phyloP scores from a whole-genome alignment of 1,139 yeast genomes.

The Ashbya aceris region DNA sequence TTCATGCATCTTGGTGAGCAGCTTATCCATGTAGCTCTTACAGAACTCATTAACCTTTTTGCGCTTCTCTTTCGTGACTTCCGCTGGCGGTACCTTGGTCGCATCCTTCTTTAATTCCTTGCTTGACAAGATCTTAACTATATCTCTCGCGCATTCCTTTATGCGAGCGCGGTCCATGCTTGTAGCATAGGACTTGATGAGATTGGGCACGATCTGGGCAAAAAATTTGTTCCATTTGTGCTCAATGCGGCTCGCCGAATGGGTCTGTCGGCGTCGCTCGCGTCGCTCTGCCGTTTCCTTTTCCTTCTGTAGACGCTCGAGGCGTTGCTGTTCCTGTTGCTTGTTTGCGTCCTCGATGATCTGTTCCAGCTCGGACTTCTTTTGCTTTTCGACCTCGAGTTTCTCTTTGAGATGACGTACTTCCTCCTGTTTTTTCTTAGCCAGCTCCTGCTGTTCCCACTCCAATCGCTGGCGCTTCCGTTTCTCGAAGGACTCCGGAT shows the following conservation, averaged over 20 bases:
- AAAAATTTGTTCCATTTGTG: slow-evolving; percentile 52
- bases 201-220: slow-evolving; percentile 73
- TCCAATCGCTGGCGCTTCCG: slow-evolving; percentile 18
- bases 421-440: slow-evolving; percentile 25
- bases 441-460: slow-evolving; percentile 19
- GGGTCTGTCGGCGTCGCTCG: slow-evolving; percentile 15
- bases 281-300: slow-evolving; percentile 18
- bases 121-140: slow-evolving; percentile 50
- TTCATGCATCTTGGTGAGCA: slow-evolving; percentile 42
- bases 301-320: slow-evolving; percentile 14
- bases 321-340: slow-evolving; percentile 27
- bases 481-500: slow-evolving; percentile 19
- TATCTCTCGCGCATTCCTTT: slow-evolving; percentile 72
- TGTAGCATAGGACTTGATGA: slow-evolving; percentile 55
- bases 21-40: slow-evolving; percentile 65
- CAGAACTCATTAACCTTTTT: slow-evolving; percentile 61
- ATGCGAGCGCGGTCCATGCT: slow-evolving; percentile 65
- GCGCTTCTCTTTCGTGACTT: slow-evolving; percentile 53
- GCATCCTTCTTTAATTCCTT: slow-evolving; percentile 50
- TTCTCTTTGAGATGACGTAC: slow-evolving; percentile 21
- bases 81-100: slow-evolving; percentile 40
- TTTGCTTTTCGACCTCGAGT: slow-evolving; percentile 20
- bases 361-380: slow-evolving; percentile 27
- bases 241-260: slow-evolving; percentile 24
- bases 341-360: slow-evolving; percentile 37